Evolutionary conservation across 345 rosid genomes (phyloP), one percentile per base, ranked within the genome.

Genomic region (Corchorus capsularis): DNA sequence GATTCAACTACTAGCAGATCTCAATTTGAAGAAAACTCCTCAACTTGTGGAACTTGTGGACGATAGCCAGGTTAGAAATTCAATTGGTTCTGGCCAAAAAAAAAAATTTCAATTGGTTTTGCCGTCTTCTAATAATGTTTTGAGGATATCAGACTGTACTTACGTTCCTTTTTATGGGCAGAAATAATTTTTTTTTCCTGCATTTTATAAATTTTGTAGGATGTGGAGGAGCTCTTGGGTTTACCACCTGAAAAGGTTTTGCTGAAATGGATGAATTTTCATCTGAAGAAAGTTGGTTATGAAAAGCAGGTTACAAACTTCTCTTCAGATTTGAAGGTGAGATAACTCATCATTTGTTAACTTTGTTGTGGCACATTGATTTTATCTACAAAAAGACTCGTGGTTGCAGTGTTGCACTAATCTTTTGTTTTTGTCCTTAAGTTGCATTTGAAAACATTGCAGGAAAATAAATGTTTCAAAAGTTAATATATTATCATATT

Each of bases 231-330:
- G 90, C 97, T 96, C 62, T 80, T 88, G 92, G 84, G 91, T 72
- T 86, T 96, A 78, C 85, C 95, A 71, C 99, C 99, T 73, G 99
- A 93, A 84, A 96, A 96, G 83, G 94, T 96, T 79, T 66, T 96
- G 66, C 87, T 96, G 52, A 94, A 96, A 83, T 96, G 99, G 98
- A 96, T 96, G 99, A 96, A 96, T 82, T 90, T 89, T 73, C 99
- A 96, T 84, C 81, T 96, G 77, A 94, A 96, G 88, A 96, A 96
- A 86, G 93, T 88, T 79, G 98, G 98, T 60, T 96, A 96, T 45
- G 81, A 74, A 32, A 96, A 96, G 85, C 87, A 89, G 80, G 98
- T 93, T 78, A 93, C 98, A 17, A 96, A 96, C 82, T 96, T 96
- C 82, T 92, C 99, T 43, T 82, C 97, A 52, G 99, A 96, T 86